These are phyloP conservation scores for Ceratobasidium sp. DNA, from an alignment of 1,284 basidiomycete species.

Conservation along the genomic window DNA sequence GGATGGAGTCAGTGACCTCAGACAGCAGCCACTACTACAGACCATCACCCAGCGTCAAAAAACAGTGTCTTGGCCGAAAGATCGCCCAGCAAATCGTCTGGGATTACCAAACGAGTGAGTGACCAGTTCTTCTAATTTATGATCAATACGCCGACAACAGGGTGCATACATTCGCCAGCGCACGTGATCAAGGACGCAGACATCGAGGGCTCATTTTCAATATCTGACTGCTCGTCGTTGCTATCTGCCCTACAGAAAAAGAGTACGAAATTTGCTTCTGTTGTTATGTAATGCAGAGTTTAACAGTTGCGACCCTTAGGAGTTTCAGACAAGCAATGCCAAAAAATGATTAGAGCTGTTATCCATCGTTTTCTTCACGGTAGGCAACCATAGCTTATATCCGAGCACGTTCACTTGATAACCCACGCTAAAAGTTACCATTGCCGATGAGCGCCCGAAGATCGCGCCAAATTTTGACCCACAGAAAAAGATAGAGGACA, in stretches of 20 bases:
- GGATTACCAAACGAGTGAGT: slow-evolving; percentile 29
- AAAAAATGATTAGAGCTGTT: slow-evolving; percentile 35
- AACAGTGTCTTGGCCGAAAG: slow-evolving; percentile 35
- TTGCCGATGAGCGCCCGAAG: not conserved
- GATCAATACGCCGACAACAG: no score
- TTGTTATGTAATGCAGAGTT: no score
- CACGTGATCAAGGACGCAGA: slow-evolving; percentile 20
- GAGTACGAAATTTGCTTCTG: not conserved
- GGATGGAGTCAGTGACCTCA: slow-evolving; percentile 7
- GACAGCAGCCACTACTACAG: slow-evolving; percentile 27
- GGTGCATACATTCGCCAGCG: not conserved
- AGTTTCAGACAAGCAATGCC: slow-evolving; percentile 40
- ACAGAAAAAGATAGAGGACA: not conserved
- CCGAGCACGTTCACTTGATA: not conserved
- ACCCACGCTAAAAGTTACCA: not conserved
- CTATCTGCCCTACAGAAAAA: slow-evolving; percentile 38
- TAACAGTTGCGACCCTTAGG: not conserved
- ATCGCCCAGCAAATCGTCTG: slow-evolving; percentile 40
- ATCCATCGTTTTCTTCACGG: slow-evolving; percentile 31
- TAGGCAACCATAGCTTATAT: not conserved
- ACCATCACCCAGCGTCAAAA: slow-evolving; percentile 20
- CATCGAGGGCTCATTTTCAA: slow-evolving; percentile 26
- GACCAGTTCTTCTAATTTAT: no score
- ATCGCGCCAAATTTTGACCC: not conserved
- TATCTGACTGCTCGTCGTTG: slow-evolving; percentile 29